Evolutionary conservation across 371 early-diverging fungal species (phyloP).

Genomic region (Mucor irregularis): DNA sequence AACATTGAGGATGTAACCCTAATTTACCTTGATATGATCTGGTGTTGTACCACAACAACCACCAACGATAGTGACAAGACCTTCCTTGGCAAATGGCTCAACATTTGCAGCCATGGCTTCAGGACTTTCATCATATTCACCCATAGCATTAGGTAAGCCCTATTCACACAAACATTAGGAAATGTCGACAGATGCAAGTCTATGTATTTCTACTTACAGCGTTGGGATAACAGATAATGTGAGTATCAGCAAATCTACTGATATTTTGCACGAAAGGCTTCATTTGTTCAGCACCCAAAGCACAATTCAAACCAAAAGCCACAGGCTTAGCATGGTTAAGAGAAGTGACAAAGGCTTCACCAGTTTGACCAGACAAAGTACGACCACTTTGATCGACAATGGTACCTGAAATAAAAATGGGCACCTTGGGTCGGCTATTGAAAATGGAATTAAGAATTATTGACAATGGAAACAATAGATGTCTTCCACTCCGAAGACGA

Average conservation of each 20-base stretch:
- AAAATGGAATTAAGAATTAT: too few relatives aligned
- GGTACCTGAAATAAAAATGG: slow-evolving; percentile 94
- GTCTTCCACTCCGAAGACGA: too few relatives aligned
- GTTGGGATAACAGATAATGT: slow-evolving; percentile 93
- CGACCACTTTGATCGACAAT: slow-evolving; percentile 96
- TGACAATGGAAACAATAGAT: too few relatives aligned
- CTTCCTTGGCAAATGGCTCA: slow-evolving; percentile 83
- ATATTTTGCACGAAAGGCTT: slow-evolving; percentile 91
- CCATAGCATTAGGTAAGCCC: slow-evolving; percentile 86
- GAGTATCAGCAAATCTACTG: slow-evolving; percentile 75
- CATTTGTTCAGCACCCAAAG: slow-evolving; percentile 94
- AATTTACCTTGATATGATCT: slow-evolving; percentile 75
- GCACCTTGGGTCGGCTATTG: slow-evolving; percentile 67
- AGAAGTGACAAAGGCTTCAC: slow-evolving; percentile 91
- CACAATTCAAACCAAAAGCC: slow-evolving; percentile 95
- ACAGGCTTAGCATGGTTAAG: slow-evolving; percentile 78
- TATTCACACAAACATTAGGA: background rate
- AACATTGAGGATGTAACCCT: background rate
- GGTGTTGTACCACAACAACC: slow-evolving; percentile 97
- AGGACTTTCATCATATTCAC: slow-evolving; percentile 89
- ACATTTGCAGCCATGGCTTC: slow-evolving; percentile 83
- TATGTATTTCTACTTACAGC: slow-evolving; percentile 57
- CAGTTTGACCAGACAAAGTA: slow-evolving; percentile 94
- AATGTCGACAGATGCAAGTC: too few relatives aligned
- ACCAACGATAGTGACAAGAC: slow-evolving; percentile 91